These are phyloP conservation scores for Backusella sp. DNA, from an alignment of 192 early-diverging fungal species.

Conservation along the genomic window DNA sequence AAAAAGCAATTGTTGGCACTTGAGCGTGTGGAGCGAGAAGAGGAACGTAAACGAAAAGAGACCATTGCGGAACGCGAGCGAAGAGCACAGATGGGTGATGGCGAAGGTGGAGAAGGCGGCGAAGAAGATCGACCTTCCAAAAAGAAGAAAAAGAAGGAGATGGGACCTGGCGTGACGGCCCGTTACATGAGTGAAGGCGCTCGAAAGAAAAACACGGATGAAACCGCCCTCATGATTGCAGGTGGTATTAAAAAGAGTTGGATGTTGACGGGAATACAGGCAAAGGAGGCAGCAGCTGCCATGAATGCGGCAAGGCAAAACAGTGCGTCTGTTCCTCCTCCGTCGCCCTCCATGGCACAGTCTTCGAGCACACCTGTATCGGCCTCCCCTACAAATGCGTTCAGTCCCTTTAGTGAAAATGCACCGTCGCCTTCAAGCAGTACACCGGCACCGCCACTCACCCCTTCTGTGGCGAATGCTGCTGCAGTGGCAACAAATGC, in stretches of 20 bases:
- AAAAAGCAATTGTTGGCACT: constrained; percentile 69
- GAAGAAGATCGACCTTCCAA: constrained; percentile 16
- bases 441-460: background rate
- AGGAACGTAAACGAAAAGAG: constrained; percentile 53
- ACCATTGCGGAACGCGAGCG: constrained; percentile 35
- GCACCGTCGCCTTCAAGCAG: background rate
- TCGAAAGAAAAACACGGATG: constrained; percentile 10
- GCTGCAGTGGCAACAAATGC: background rate
- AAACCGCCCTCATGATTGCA: constrained; percentile 43
- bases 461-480: background rate
- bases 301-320: background rate
- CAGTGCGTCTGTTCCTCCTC: background rate
- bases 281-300: background rate
- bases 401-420: background rate
- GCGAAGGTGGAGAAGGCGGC: constrained; percentile 31
- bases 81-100: constrained; percentile 51
- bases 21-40: constrained; percentile 69
- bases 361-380: background rate
- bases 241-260: constrained; percentile 43
- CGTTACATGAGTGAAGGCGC: constrained; percentile 25
- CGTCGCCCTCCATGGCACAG: background rate
- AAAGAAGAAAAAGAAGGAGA: constrained; percentile 31
- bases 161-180: constrained; percentile 31
- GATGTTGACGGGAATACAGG: constrained; percentile 39
- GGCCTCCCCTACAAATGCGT: background rate